Evolutionary conservation across 768 basidiomycete species (phyloP), one percentile per base, ranked within the genome.

Genomic region (Grammothele lineata): DNA sequence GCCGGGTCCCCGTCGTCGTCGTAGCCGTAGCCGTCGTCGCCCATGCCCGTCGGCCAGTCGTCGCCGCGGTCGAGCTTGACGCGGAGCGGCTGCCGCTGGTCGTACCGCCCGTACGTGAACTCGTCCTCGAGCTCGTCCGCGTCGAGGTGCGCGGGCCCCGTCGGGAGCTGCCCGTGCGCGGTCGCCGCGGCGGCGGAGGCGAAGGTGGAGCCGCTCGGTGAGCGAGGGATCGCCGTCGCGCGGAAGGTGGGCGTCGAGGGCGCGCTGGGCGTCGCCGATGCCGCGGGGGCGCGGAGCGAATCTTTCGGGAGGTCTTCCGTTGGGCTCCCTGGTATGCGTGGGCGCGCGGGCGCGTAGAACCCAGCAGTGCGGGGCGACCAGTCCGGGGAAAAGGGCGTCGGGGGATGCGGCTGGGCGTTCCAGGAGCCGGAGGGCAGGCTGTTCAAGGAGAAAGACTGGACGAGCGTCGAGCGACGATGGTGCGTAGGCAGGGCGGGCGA

Each of bases 51-150:
- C 42, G 23, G 43, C 24, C 22, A 48, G 36, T 18, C 45, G 27
- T 0, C 45, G 45, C 34, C 48, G 10, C 34, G 47, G 35, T 36
- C 43, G 37, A 37, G 45, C 47, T 25, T 47, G 33, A 12, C 43
- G 30, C 43, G 50, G 48, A 25, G 43, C 39, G 46, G 48, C 38
- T 36, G 50, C 36, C 36, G 52, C 43, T 32, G 57, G 54, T 50
- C 35, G 52, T 51, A 33, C 47, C 49, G 27, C 17, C 46, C 51
- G 34, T 43, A 39, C 46, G 51, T 46, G 43, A 52, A 52, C 42
- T 56, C 54, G 36, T 39, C 50, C 19, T 59, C 55, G 1, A 43
- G 39, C 23, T 57, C 59, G 24, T 55, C 48, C 8, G 45, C 59
- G 11, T 56, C 57, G 35, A 47, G 32, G 19, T 37, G 23, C 37